Evolutionary conservation across 2,329 filamentous ascomycete species (phyloP).

Genomic region (Cladophialophora immunda): DNA sequence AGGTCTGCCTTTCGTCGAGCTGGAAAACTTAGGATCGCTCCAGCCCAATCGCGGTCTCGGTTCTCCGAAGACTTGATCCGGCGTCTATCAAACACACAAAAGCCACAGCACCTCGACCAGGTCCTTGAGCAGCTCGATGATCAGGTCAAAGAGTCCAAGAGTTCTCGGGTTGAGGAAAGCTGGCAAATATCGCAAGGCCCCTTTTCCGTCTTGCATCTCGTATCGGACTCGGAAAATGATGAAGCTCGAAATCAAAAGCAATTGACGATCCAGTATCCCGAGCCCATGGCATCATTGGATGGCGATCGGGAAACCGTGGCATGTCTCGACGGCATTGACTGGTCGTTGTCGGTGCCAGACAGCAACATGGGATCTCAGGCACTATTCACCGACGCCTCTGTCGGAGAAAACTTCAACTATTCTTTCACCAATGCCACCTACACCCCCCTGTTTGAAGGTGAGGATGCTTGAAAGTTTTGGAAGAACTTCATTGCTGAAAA

Average conservation of each 20-base stretch:
- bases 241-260: not conserved
- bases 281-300: not conserved
- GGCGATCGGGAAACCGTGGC: not conserved
- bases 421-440: not conserved
- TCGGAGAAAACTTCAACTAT: not conserved
- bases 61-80: conserved; percentile 20
- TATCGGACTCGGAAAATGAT: not conserved
- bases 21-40: conserved; percentile 1
- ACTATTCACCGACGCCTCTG: not conserved
- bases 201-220: conserved; percentile 14
- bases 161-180: not conserved
- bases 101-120: conserved; percentile 9
- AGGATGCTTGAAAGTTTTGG: not conserved
- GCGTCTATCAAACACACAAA: conserved; percentile 7
- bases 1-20: not conserved
- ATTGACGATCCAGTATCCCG: not conserved
- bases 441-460: not conserved
- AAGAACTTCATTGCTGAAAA: not conserved
- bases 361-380: not conserved
- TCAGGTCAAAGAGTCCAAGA: conserved; percentile 2
- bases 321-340: conserved; percentile 8
- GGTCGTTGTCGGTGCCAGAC: conserved; percentile 10
- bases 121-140: conserved; percentile 14
- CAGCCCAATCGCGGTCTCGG: conserved; percentile 10
- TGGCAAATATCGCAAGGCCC: conserved; percentile 16